phyloP scores from a whole-genome alignment of 768 basidiomycete genomes.

The Boletus bicolor region DNA sequence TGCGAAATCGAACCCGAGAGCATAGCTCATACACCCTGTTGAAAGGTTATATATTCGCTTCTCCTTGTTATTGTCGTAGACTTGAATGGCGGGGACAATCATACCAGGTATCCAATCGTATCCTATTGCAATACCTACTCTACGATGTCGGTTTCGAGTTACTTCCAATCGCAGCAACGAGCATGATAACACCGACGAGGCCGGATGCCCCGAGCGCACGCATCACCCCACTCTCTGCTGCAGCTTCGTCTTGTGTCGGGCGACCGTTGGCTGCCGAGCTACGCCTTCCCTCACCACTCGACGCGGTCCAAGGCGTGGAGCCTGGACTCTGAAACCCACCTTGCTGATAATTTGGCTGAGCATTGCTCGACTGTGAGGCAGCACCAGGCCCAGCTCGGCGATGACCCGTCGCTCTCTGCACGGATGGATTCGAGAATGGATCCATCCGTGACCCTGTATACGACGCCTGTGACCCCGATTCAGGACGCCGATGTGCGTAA shows the following conservation, averaged over 20 bases:
- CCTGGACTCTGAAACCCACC: conserved; percentile 4
- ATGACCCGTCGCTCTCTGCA: conserved; percentile 29
- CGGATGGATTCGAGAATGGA: conserved; percentile 25
- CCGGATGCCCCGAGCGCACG: conserved; percentile 30
- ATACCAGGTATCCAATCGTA: not conserved
- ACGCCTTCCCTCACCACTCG: conserved; percentile 1
- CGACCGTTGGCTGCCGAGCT: not conserved
- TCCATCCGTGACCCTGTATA: conserved; percentile 9
- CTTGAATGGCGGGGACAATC: no score
- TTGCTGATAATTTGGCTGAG: not conserved
- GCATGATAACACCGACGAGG: conserved; percentile 25
- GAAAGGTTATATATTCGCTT: not conserved
- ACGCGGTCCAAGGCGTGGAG: conserved; percentile 3
- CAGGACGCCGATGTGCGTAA: not conserved
- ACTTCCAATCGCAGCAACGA: conserved; percentile 19
- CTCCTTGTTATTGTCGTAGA: not conserved
- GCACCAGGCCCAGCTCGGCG: not conserved
- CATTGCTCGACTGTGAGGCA: not conserved
- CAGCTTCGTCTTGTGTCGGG: conserved; percentile 22
- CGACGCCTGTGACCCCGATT: not conserved
- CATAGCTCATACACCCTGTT: not conserved
- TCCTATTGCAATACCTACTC: not conserved
- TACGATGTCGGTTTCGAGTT: conserved; percentile 18
- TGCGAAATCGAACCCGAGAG: no score
- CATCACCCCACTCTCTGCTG: conserved; percentile 24